phyloP scores from a whole-genome alignment of 306 rosid genomes.

The Quercus rubra region DNA sequence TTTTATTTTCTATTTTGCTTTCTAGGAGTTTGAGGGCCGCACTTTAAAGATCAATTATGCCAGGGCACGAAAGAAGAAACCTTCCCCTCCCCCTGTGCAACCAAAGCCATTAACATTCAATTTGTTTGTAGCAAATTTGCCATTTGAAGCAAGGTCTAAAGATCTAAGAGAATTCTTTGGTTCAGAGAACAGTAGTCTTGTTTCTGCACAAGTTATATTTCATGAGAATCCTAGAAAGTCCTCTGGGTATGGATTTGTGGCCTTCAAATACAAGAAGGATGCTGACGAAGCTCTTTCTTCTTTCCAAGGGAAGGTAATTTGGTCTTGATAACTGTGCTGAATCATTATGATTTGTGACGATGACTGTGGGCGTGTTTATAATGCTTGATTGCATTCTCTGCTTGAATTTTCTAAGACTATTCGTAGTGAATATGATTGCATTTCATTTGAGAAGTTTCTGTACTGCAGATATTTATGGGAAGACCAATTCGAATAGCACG shows the following conservation, averaged over 20 bases:
- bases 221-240: conserved; percentile 70
- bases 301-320: conserved; percentile 77
- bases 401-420: background rate
- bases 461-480: conserved; percentile 69
- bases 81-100: conserved; percentile 34
- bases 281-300: conserved; percentile 72
- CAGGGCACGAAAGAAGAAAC: conserved; percentile 45
- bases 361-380: background rate
- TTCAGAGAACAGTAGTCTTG: conserved; percentile 51
- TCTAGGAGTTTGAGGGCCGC: conserved; percentile 77
- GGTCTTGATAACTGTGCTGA: background rate
- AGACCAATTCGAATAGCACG: conserved; percentile 67
- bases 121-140: conserved; percentile 79
- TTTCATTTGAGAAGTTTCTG: conserved; percentile 14
- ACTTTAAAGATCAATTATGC: conserved; percentile 61
- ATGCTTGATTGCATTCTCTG: background rate
- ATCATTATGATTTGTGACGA: conserved; percentile 2
- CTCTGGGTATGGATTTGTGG: conserved; percentile 87
- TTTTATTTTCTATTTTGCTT: conserved; percentile 19
- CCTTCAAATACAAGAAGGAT: conserved; percentile 74
- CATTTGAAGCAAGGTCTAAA: conserved; percentile 64
- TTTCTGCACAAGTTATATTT: conserved; percentile 61
- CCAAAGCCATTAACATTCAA: conserved; percentile 62
- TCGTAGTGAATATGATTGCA: conserved; percentile 4
- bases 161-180: conserved; percentile 75